These are phyloP conservation scores for Podospora conica DNA, from an alignment of 495 filamentous ascomycete genomes.

Conservation along the genomic window DNA sequence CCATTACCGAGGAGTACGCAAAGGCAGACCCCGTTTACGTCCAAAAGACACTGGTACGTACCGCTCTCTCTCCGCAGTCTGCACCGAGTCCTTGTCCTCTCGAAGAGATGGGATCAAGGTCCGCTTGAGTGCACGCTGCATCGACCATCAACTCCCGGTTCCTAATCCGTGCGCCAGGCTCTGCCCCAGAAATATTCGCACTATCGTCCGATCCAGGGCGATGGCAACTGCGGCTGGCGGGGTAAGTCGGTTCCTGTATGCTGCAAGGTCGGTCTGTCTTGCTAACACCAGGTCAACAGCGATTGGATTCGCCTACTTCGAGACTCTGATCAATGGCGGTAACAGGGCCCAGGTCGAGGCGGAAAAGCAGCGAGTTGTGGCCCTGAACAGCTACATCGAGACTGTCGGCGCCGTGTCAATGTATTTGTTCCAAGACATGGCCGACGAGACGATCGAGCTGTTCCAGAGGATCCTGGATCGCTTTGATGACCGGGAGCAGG, in stretches of 20 bases:
- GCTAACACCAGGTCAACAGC: conserved; percentile 47
- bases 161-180: conserved; percentile 45
- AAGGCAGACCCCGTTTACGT: conserved; percentile 81
- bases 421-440: conserved; percentile 76
- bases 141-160: too few relatives aligned
- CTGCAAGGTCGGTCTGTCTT: background rate
- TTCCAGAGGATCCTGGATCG: conserved; percentile 53
- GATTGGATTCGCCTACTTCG: conserved; percentile 88
- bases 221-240: conserved; percentile 97
- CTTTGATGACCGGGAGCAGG: conserved; percentile 50
- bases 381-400: conserved; percentile 60
- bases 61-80: background rate
- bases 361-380: conserved; percentile 65
- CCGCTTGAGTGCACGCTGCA: too few relatives aligned
- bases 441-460: conserved; percentile 63
- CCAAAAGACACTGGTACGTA: conserved; percentile 75
- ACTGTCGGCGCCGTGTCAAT: conserved; percentile 59
- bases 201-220: conserved; percentile 80
- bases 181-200: conserved; percentile 80
- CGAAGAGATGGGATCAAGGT: too few relatives aligned
- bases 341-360: conserved; percentile 57
- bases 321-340: conserved; percentile 63
- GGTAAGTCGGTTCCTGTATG: conserved; percentile 49
- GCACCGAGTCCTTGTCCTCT: background rate
- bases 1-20: conserved; percentile 81